These are phyloP conservation scores for Daucus carota DNA, from an alignment of 129 eudicot genomes.

Conservation along the genomic window DH1_v3.0 NC_030382.2:44158501-44159000, in stretches of 20 bases:
- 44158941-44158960: neutral
- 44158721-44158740: too few relatives aligned
- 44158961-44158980: neutral
- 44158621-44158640: slow-evolving; percentile 86
- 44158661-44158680: slow-evolving; percentile 65
- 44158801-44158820: too few relatives aligned
- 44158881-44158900: neutral
- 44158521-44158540: slow-evolving; percentile 18
- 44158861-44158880: neutral
- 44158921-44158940: neutral
- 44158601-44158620: slow-evolving; percentile 90
- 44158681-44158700: too few relatives aligned
- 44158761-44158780: too few relatives aligned
- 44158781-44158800: too few relatives aligned
- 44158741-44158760: too few relatives aligned
- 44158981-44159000: neutral
- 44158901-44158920: neutral
- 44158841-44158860: slow-evolving; percentile 18
- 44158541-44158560: slow-evolving; percentile 10
- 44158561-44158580: slow-evolving; percentile 80
- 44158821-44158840: too few relatives aligned
- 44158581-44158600: slow-evolving; percentile 88
- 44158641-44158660: slow-evolving; percentile 81
- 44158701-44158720: too few relatives aligned
- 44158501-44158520: slow-evolving; percentile 8